Percentiles rank a stretch among this genome's conserved stretches.
phyloP scores from a whole-genome alignment of 495 filamentous ascomycete species.

The Gamarada debralockiae region DNA sequence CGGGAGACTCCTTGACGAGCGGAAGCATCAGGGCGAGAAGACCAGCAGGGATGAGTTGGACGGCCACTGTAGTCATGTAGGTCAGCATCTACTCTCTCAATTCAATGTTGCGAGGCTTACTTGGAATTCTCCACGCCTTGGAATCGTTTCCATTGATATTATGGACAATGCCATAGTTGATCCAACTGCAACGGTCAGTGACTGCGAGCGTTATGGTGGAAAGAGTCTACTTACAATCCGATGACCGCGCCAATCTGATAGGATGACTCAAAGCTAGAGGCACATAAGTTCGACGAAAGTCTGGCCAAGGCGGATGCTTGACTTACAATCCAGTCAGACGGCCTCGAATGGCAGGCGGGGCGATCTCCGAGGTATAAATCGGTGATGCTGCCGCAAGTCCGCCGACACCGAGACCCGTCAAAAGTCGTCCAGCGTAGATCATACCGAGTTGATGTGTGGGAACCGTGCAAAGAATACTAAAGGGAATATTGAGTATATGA shows the following conservation, averaged over 20 bases:
- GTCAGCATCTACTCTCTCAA: neutral
- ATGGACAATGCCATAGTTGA: constrained; percentile 49
- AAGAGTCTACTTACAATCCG: constrained; percentile 24
- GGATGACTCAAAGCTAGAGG: constrained; percentile 35
- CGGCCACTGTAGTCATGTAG: constrained; percentile 43
- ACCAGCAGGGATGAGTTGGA: constrained; percentile 54
- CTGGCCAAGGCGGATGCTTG: constrained; percentile 42
- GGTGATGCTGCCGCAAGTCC: constrained; percentile 44
- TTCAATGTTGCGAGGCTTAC: constrained; percentile 1
- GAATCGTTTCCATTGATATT: constrained; percentile 30
- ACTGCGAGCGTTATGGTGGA: constrained; percentile 25
- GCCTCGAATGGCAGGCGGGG: constrained; percentile 45
- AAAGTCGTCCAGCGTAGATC: constrained; percentile 37
- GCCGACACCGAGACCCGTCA: constrained; percentile 46
- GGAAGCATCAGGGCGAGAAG: constrained; percentile 50
- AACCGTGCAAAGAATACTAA: constrained; percentile 18
- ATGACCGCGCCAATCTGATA: constrained; percentile 29
- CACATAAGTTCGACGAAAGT: constrained; percentile 35
- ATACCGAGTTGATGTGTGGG: constrained; percentile 24
- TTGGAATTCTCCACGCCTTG: constrained; percentile 46
- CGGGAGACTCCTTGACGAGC: constrained; percentile 37
- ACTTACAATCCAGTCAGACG: constrained; percentile 52
- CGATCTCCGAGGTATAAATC: constrained; percentile 39
- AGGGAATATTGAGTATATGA: constrained; percentile 25
- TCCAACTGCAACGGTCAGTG: constrained; percentile 35